These are phyloP conservation scores for Cudoniella acicularis DNA, from an alignment of 495 filamentous ascomycete genomes.

Conservation along the genomic window DNA sequence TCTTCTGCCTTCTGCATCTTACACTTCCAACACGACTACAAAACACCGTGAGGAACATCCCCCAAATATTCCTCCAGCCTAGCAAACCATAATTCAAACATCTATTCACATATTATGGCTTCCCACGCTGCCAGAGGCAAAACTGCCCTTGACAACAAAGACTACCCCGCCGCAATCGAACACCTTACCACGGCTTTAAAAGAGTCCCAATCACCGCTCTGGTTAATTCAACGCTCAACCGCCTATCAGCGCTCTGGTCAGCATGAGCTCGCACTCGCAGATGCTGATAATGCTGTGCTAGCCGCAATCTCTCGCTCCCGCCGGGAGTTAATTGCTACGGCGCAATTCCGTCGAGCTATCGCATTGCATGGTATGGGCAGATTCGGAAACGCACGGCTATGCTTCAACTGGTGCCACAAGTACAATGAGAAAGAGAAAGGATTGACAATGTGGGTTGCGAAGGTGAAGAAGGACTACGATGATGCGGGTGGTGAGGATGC, in stretches of 20 bases:
- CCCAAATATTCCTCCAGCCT: neutral
- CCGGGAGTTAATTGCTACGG: slow-evolving; percentile 72
- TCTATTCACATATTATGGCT: slow-evolving; percentile 8
- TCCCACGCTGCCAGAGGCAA: slow-evolving; percentile 55
- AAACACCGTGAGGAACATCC: neutral
- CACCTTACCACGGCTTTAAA: slow-evolving; percentile 75
- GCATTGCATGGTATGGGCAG: slow-evolving; percentile 66
- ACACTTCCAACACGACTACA: neutral
- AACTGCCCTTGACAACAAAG: slow-evolving; percentile 57
- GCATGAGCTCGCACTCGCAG: slow-evolving; percentile 58
- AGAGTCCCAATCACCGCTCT: slow-evolving; percentile 62
- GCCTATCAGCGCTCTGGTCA: slow-evolving; percentile 63
- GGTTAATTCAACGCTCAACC: slow-evolving; percentile 84
- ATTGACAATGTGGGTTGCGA: slow-evolving; percentile 60
- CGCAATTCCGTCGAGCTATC: slow-evolving; percentile 78
- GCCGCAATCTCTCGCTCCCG: slow-evolving; percentile 70
- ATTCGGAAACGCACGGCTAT: slow-evolving; percentile 72
- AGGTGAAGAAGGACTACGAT: slow-evolving; percentile 45
- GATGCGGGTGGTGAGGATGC: slow-evolving; percentile 56
- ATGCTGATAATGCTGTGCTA: slow-evolving; percentile 75
- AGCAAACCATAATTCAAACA: neutral
- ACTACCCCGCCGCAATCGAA: slow-evolving; percentile 64
- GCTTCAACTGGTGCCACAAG: slow-evolving; percentile 63
- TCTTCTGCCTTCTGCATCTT: neutral
- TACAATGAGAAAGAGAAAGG: slow-evolving; percentile 57